Evolutionary conservation across 148 eudicot species (phyloP), one percentile per base, ranked within the genome.

Genomic region (Fallopia convolvulus): DNA sequence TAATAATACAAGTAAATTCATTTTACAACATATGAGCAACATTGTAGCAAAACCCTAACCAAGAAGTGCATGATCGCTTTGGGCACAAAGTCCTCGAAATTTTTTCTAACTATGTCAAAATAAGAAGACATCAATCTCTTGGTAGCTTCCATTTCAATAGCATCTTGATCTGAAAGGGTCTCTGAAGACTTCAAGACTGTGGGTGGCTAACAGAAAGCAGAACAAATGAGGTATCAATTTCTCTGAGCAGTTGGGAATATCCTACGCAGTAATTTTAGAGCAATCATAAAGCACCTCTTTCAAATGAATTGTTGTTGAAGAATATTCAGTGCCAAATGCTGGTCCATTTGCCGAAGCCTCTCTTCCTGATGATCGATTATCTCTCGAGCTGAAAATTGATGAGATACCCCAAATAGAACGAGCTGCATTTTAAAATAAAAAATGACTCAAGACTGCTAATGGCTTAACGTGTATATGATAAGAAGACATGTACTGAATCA

Each of bases 61-160:
- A 85, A 81, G 74, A 85, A 82, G 80, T 85, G 86, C 86, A 85
- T 85, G 78, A 85, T 77, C 74, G 88, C 88, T 76, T 85, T 85
- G 74, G 88, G 88, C 74, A 85, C 88, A 1, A 82, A 85, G 79
- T 85, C 86, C 82, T 85, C 88, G 3, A 83, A 81, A 36, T 81
- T 83, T 83, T 85, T 85, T 75, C 88, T 80, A 77, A 85, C 85
- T 52, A 85, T 83, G 82, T 83, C 85, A 77, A 83, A 85, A 75
- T 85, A 85, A 8, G 88, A 85, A 30, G 82, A 76, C 68, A 85
- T 44, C 48, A 85, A 79, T 74, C 77, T 52, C 75, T 85, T 85
- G 47, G 84, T 85, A 75, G 86, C 86, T 71, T 79, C 86, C 52
- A 85, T 81, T 75, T 83, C 88, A 76, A 78, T 77, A 26, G 82